These are phyloP conservation scores for Reutealis trisperma DNA, from an alignment of 345 rosid genomes.

Conservation along the genomic window DNA sequence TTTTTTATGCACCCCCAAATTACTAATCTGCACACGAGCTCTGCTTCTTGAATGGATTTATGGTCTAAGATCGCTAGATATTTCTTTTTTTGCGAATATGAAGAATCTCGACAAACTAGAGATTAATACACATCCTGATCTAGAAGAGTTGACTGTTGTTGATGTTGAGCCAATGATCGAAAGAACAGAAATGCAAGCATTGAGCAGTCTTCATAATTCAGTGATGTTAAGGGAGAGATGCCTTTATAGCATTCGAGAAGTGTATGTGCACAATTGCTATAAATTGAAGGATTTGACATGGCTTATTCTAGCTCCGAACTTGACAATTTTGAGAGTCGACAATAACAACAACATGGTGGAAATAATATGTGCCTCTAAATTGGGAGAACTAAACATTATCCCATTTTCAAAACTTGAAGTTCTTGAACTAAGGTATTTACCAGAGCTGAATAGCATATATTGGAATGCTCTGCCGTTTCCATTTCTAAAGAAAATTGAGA, in stretches of 20 bases:
- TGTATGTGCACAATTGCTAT: neutral
- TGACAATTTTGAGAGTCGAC: neutral
- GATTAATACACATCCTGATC: neutral
- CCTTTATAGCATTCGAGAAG: neutral
- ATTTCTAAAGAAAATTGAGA: too few relatives aligned
- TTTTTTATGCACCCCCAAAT: neutral
- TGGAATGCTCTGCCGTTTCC: neutral
- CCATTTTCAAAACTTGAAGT: neutral
- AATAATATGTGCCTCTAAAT: neutral
- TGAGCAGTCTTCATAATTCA: neutral
- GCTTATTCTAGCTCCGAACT: neutral
- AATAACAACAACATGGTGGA: neutral
- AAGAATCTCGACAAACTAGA: neutral
- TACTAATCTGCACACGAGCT: neutral
- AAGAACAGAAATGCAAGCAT: neutral
- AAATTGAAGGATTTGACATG: neutral
- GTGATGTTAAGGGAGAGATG: neutral
- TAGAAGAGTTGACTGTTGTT: neutral
- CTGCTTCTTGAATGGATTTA: neutral
- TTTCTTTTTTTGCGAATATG: neutral
- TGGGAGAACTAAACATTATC: neutral
- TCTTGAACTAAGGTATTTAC: neutral
- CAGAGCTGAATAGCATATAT: neutral
- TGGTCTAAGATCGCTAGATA: neutral
- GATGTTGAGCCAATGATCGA: neutral